Percentiles rank a stretch among this genome's conserved stretches.
Evolutionary conservation across 1,284 basidiomycete genomes (phyloP).

Genomic region (Pascua sp.): DNA sequence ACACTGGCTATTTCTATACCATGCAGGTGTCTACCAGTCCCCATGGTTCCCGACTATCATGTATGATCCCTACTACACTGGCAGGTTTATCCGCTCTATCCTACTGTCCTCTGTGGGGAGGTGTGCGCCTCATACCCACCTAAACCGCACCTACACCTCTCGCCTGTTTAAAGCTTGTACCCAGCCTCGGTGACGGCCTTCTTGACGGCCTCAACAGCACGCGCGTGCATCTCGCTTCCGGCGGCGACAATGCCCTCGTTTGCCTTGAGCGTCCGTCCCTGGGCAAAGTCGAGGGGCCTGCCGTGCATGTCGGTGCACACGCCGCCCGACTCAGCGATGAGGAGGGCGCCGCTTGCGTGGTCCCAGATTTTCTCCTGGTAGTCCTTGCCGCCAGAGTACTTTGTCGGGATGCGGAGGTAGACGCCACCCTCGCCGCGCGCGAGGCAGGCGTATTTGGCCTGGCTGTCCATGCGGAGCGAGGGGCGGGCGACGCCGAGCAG

Average conservation of each 20-base stretch:
- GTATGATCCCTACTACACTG: background rate
- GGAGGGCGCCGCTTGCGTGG: slow-evolving; percentile 80
- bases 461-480: slow-evolving; percentile 86
- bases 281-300: slow-evolving; percentile 73
- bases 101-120: background rate
- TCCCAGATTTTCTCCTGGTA: slow-evolving; percentile 95
- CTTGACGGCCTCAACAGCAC: slow-evolving; percentile 72
- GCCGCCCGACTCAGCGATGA: slow-evolving; percentile 88
- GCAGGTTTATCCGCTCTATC: background rate
- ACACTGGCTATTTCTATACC: background rate
- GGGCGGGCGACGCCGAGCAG: slow-evolving; percentile 65
- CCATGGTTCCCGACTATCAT: background rate
- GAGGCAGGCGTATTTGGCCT: slow-evolving; percentile 91
- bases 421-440: slow-evolving; percentile 82
- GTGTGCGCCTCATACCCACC: too few species aligned
- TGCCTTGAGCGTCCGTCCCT: slow-evolving; percentile 77
- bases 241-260: slow-evolving; percentile 85
- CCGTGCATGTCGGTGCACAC: slow-evolving; percentile 79
- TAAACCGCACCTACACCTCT: background rate
- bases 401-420: slow-evolving; percentile 86
- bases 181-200: slow-evolving; percentile 57
- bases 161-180: slow-evolving; percentile 3
- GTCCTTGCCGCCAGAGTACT: slow-evolving; percentile 58
- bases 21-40: background rate
- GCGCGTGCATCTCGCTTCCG: slow-evolving; percentile 63